Evolutionary conservation across 768 basidiomycete species (phyloP).

Genomic region (Lepiota brunneoincarnata): DNA sequence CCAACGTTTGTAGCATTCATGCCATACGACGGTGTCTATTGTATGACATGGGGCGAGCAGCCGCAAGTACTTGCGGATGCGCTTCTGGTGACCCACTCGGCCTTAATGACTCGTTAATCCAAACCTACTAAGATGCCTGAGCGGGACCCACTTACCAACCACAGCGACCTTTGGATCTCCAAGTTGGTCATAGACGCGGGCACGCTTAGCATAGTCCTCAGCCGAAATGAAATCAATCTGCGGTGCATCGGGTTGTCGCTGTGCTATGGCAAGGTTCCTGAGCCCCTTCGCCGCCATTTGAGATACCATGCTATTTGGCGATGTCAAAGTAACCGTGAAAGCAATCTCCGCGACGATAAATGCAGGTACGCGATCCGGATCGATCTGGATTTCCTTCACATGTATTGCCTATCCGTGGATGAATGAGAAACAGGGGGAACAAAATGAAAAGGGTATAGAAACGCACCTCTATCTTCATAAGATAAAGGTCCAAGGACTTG

Average conservation of each 20-base stretch:
- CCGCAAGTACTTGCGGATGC: conserved; percentile 69
- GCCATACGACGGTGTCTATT: conserved; percentile 78
- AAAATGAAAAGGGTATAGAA: background rate
- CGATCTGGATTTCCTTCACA: conserved; percentile 47
- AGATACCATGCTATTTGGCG: conserved; percentile 64
- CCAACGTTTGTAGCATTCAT: conserved; percentile 82
- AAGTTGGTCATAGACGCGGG: conserved; percentile 74
- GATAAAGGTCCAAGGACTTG: conserved; percentile 58
- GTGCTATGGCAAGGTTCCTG: conserved; percentile 64
- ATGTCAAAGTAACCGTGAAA: conserved; percentile 68
- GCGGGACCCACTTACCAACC: conserved; percentile 48
- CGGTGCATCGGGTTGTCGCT: conserved; percentile 59
- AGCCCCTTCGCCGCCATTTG: conserved; percentile 67
- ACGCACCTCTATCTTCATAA: conserved; percentile 46
- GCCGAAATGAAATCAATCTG: conserved; percentile 47
- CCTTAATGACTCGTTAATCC: conserved; percentile 37
- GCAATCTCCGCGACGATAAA: conserved; percentile 72
- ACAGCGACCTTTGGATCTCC: conserved; percentile 72
- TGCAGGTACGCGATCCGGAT: conserved; percentile 53
- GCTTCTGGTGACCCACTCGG: conserved; percentile 77
- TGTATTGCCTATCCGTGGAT: conserved; percentile 32
- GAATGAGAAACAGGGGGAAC: background rate
- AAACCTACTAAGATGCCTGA: background rate
- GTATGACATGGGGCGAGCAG: conserved; percentile 60
- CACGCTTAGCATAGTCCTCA: conserved; percentile 64